Evolutionary conservation across 306 rosid genomes (phyloP), one percentile per base, ranked within the genome.

Genomic region (Castanea mollissima): DNA sequence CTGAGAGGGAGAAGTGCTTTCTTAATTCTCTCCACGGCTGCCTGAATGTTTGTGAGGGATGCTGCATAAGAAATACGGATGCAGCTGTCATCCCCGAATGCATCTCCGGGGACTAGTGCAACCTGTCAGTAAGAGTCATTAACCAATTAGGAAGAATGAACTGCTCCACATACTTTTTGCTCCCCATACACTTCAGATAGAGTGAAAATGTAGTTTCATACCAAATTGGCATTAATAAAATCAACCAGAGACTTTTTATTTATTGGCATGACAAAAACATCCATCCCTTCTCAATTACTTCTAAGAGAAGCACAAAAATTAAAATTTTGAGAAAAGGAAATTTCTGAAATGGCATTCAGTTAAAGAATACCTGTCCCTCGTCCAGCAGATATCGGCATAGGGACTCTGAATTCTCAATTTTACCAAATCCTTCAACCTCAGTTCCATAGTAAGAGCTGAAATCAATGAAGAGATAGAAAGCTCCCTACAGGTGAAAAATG

Each of bases 91-190:
- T 96, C 91, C 63, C 99, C 97, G 72, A 93, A 96, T 38, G 96
- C 99, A 83, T 88, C 89, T 75, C 99, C 99, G 0, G 99, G 99
- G 46, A 96, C 99, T 57, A 93, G 54, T 10, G 99, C 99, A 59
- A 96, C 98, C 99, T 96, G 91, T 55, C 78, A 87, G 31, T 73
- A 73, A 79, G 19, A 60, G 34, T 41, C 79, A 58, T 55, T 68
- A 69, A 23, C 74, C n/a, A 13, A 18, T 73, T 62, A 81, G 51
- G 35, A 74, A 14, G 46, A 65, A 55, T 8, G 38, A 38, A 41
- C 19, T 13, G 77, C 74, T 35, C 18, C 21, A 56, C 55, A 27
- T 19, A 2, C 20, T 35, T 12, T 13, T 55, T 5, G 31, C n/a
- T 74, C 27, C 29, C 27, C 12, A 8, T 0, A 74, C 4, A 19